Evolutionary conservation across 345 rosid genomes (phyloP).

Genomic region (Hibiscus trionum): DNA sequence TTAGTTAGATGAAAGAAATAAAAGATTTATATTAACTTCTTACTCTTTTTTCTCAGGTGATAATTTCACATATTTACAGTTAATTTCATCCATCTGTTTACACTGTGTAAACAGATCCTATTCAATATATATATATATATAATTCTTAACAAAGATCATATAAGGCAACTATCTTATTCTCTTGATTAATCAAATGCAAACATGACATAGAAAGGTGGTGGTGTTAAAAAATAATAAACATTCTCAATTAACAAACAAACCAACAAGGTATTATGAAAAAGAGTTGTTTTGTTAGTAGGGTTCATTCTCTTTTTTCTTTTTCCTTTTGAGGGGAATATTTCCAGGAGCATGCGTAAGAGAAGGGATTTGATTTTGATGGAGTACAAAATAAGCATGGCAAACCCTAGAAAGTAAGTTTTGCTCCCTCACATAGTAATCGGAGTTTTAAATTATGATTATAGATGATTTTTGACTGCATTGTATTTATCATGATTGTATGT

Average conservation of each 20-base stretch:
- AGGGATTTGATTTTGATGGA: conserved; percentile 31
- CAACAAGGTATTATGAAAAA: conserved; percentile 25
- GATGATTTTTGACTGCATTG: background rate
- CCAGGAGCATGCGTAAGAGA: conserved; percentile 40
- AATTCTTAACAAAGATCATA: conserved; percentile 4
- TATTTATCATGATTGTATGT: background rate
- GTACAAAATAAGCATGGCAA: conserved; percentile 52
- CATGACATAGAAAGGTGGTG: conserved; percentile 22
- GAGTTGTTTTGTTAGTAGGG: conserved; percentile 10
- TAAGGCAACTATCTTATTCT: conserved; percentile 32
- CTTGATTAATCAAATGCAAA: conserved; percentile 21
- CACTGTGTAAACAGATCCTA: too few relatives aligned
- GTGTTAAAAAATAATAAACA: conserved; percentile 10
- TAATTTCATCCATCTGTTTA: too few relatives aligned
- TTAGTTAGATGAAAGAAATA: too few relatives aligned
- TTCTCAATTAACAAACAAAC: background rate
- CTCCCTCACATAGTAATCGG: conserved; percentile 18
- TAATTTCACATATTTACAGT: too few relatives aligned
- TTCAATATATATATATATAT: too few relatives aligned
- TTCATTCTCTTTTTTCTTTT: background rate
- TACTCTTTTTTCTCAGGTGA: too few relatives aligned
- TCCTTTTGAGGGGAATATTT: conserved; percentile 29
- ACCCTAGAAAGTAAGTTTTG: conserved; percentile 44
- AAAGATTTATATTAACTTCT: too few relatives aligned
- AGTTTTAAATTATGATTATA: too few relatives aligned